These are phyloP conservation scores for Yamadazyma conglobata DNA, from an alignment of 1,139 yeast species.

Conservation along the genomic window DNA sequence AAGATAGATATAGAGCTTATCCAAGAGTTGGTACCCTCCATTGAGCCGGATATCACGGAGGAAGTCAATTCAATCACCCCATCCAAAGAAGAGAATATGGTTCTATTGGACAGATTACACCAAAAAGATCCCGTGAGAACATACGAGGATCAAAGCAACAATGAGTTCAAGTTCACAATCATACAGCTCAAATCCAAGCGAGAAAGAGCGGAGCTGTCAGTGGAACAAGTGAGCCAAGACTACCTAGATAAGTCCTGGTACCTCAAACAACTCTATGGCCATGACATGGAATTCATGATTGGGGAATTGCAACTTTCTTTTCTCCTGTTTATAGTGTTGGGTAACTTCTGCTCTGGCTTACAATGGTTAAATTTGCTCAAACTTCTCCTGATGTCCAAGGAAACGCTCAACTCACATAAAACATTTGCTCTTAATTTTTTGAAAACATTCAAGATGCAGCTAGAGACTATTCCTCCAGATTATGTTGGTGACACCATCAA, in stretches of 20 bases:
- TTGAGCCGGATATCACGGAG: constrained; percentile 6
- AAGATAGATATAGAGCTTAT: constrained; percentile 21
- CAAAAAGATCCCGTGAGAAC: constrained; percentile 10
- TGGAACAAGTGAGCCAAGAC: constrained; percentile 18
- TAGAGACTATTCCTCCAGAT: constrained; percentile 22
- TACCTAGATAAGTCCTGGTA: constrained; percentile 31
- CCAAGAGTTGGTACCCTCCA: constrained; percentile 20
- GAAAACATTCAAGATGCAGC: constrained; percentile 16
- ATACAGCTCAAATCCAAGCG: constrained; percentile 18
- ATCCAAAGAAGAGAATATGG: constrained; percentile 27
- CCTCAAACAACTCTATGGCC: constrained; percentile 19
- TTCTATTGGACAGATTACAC: constrained; percentile 17
- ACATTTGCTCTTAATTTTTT: constrained; percentile 17
- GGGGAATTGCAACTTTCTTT: constrained; percentile 28
- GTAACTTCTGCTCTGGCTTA: constrained; percentile 29
- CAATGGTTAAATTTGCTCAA: constrained; percentile 27
- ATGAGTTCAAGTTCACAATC: constrained; percentile 24
- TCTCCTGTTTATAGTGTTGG: constrained; percentile 23
- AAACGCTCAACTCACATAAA: constrained; percentile 11
- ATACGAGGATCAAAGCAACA: constrained; percentile 10
- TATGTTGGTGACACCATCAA: constrained; percentile 20
- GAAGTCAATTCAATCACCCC: constrained; percentile 25
- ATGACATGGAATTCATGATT: constrained; percentile 19
- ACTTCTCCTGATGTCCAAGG: constrained; percentile 22
- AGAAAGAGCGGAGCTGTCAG: constrained; percentile 3